Evolutionary conservation across 495 filamentous ascomycete species (phyloP).

Genomic region (Cairneyella variabilis): DNA sequence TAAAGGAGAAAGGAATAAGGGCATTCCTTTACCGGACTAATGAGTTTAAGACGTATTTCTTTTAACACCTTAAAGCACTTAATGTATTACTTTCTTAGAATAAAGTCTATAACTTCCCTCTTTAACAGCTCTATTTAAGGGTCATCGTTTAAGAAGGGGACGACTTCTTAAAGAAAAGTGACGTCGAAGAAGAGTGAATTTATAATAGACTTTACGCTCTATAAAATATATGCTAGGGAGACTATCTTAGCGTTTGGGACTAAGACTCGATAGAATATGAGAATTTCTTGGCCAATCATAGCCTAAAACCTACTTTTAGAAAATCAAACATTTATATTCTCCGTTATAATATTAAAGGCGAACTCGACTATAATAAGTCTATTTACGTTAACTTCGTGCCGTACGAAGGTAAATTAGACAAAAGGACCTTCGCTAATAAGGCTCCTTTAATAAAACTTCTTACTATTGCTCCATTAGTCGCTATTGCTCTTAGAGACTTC

Average conservation of each 20-base stretch:
- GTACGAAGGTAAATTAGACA: conserved; percentile 1
- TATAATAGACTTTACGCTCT: conserved; percentile 4
- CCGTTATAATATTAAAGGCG: neutral
- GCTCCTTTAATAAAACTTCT: conserved; percentile 4
- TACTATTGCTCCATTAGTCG: conserved; percentile 10
- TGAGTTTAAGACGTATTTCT: conserved; percentile 18
- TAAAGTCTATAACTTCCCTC: conserved; percentile 16
- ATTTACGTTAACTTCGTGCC: conserved; percentile 5
- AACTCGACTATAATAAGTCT: conserved; percentile 8
- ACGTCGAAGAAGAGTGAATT: conserved; percentile 6
- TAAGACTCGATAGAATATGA: conserved; percentile 2
- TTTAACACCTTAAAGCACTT: conserved; percentile 9
- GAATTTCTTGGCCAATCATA: conserved; percentile 3
- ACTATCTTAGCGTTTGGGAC: conserved; percentile 3
- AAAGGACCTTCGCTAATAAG: neutral
- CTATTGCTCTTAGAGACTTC: conserved; percentile 13
- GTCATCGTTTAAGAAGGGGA: conserved; percentile 12
- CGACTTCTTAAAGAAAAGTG: conserved; percentile 12
- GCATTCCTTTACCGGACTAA: conserved; percentile 4
- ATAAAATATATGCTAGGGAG: neutral
- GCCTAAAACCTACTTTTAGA: neutral
- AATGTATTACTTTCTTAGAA: conserved; percentile 17
- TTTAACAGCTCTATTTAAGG: conserved; percentile 11
- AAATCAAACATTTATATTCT: conserved; percentile 11
- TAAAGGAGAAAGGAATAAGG: conserved; percentile 5